Conservation (phyloP, 1,139 yeast species). For the Arxiozyma telluris region DNA sequence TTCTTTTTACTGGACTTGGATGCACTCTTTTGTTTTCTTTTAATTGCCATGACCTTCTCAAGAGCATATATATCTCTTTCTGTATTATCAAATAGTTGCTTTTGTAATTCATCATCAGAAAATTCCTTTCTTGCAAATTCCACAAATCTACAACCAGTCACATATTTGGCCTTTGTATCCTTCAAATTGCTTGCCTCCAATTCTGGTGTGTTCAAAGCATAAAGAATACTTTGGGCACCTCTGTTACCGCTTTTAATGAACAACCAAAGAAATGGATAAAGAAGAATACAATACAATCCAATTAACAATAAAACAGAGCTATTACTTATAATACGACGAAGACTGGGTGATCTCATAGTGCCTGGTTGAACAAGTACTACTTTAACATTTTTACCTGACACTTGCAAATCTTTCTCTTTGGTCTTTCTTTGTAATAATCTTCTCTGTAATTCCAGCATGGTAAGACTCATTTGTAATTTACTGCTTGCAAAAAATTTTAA, state of each 20-base stretch:
- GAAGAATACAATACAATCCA: constrained; percentile 45
- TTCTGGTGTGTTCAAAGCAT: constrained; percentile 66
- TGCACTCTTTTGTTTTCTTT: constrained; percentile 33
- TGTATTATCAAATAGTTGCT: constrained; percentile 53
- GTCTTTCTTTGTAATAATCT: constrained; percentile 38
- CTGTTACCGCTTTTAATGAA: constrained; percentile 62
- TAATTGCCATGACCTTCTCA: constrained; percentile 65
- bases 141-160: constrained; percentile 63
- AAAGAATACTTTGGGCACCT: constrained; percentile 74
- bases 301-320: constrained; percentile 69
- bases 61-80: constrained; percentile 45
- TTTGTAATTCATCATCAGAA: constrained; percentile 52
- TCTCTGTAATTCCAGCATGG: constrained; percentile 68
- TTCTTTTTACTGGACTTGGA: not conserved
- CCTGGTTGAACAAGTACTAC: constrained; percentile 88
- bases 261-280: constrained; percentile 78
- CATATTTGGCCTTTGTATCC: constrained; percentile 55
- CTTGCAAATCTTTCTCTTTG: constrained; percentile 33
- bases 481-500: constrained; percentile 77
- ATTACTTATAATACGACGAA: constrained; percentile 67
- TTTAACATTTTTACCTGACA: constrained; percentile 65
- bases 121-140: constrained; percentile 56
- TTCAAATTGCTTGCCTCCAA: constrained; percentile 34
- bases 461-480: constrained; percentile 63
- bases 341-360: constrained; percentile 75